Conservation (phyloP, 371 early-diverging fungal genomes). For the Mortierella sp. region DNA sequence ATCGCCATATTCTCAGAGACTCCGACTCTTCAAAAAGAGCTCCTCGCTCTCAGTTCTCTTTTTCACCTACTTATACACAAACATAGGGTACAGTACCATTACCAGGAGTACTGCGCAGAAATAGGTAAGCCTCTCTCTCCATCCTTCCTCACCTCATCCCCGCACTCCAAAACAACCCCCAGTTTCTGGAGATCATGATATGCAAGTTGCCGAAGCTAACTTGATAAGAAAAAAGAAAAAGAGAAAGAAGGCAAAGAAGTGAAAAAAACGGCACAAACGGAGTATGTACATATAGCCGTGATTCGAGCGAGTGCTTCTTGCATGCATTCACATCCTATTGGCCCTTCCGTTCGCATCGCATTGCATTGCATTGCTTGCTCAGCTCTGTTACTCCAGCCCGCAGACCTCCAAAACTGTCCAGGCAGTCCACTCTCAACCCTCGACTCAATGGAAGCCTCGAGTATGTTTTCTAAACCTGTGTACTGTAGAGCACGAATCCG, state of each 20-base stretch:
- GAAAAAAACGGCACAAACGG: not conserved
- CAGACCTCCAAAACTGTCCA: not conserved
- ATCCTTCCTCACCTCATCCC: not conserved
- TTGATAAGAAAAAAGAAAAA: too few species aligned
- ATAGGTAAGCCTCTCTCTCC: not conserved
- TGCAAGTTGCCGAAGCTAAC: not conserved
- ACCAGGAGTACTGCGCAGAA: too few species aligned
- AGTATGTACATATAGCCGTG: not conserved
- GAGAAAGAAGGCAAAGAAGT: too few species aligned
- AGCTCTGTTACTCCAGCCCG: too few species aligned
- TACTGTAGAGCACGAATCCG: not conserved
- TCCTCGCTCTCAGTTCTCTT: not conserved
- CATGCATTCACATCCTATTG: not conserved
- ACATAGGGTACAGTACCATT: too few species aligned
- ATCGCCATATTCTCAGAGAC: conserved; percentile 2
- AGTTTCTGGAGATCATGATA: not conserved
- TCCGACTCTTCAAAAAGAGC: not conserved
- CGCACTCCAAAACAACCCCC: not conserved
- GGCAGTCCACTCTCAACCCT: not conserved
- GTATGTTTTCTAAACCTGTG: not conserved
- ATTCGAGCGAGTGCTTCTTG: not conserved
- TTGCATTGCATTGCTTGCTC: not conserved
- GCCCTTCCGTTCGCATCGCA: not conserved
- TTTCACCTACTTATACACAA: too few species aligned
- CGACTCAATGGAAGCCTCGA: not conserved